These are phyloP conservation scores for Stromatinia cepivora DNA, from an alignment of 2,329 filamentous ascomycete species.

Conservation along the genomic window DNA sequence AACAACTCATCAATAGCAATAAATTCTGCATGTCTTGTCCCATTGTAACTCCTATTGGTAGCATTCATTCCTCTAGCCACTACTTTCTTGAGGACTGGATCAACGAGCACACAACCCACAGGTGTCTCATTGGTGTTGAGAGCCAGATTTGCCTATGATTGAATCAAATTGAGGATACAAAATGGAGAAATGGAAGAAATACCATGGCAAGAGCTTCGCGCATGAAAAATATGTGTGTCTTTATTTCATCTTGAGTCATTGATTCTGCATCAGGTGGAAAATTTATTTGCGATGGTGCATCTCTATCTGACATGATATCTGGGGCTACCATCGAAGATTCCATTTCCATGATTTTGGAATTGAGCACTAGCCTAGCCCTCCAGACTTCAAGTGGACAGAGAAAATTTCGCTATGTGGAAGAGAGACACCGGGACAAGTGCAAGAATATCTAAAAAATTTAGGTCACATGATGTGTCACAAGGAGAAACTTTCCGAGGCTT, in stretches of 20 bases:
- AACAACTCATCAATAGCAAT: slow-evolving; percentile 74
- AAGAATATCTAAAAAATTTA: neutral
- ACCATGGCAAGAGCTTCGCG: slow-evolving; percentile 86
- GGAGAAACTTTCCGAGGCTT: neutral
- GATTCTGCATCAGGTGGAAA: slow-evolving; percentile 11
- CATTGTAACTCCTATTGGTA: slow-evolving; percentile 86
- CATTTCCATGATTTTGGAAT: neutral
- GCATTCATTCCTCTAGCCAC: slow-evolving; percentile 96
- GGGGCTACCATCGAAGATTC: neutral
- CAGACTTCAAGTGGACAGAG: neutral
- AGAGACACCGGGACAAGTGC: neutral
- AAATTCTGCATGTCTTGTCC: slow-evolving; percentile 93
- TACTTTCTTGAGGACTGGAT: slow-evolving; percentile 61
- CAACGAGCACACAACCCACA: slow-evolving; percentile 91
- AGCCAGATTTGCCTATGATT: slow-evolving; percentile 73
- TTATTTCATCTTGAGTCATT: slow-evolving; percentile 28
- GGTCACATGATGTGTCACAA: neutral
- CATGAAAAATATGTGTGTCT: slow-evolving; percentile 65
- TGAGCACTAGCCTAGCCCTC: slow-evolving; percentile 1
- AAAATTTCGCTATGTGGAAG: neutral
- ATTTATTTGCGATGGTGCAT: slow-evolving; percentile 1
- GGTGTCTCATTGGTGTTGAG: slow-evolving; percentile 88
- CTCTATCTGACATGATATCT: neutral
- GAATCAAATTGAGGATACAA: neutral
- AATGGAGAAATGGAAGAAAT: slow-evolving; percentile 31